Percentiles rank a stretch among this genome's conserved stretches.
Evolutionary conservation across 108 stramenopile genomes (phyloP).

Genomic region (Nannochloropsis salina): DNA sequence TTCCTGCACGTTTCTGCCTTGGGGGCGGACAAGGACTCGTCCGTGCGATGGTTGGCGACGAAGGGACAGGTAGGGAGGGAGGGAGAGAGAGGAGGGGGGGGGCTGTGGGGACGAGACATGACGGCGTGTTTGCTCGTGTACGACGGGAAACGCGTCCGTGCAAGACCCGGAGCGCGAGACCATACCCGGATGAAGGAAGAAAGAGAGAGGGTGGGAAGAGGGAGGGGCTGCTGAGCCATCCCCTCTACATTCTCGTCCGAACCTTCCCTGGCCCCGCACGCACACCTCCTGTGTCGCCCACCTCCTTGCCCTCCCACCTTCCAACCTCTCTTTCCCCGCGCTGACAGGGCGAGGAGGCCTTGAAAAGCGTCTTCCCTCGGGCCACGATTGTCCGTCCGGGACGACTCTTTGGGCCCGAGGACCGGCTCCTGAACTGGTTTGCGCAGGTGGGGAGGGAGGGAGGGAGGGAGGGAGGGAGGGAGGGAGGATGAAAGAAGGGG

Average conservation of each 20-base stretch:
- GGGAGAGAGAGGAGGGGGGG: background rate
- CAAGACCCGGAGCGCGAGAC: no score
- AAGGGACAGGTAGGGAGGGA: conserved; percentile 51
- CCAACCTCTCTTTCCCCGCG: background rate
- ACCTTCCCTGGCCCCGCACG: no score
- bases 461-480: background rate
- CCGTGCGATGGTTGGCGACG: conserved; percentile 77
- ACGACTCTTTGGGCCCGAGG: conserved; percentile 87
- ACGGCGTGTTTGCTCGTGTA: no score
- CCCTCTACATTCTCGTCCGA: no score
- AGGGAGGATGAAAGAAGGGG: background rate
- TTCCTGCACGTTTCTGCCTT: conserved; percentile 84
- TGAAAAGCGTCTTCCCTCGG: conserved; percentile 76
- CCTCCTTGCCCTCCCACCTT: background rate
- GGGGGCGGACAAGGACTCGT: conserved; percentile 64
- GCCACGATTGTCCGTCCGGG: conserved; percentile 80
- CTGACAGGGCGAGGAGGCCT: conserved; percentile 72
- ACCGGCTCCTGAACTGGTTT: conserved; percentile 80
- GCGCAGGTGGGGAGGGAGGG: conserved; percentile 51
- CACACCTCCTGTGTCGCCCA: no score
- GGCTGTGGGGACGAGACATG: no score
- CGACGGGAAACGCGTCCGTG: no score
- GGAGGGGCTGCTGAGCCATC: no score
- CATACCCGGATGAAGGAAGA: no score
- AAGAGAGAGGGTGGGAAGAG: no score